A percentile compares a stretch with the other conserved stretches of the same genome.
phyloP scores from a whole-genome alignment of 2,329 filamentous ascomycete genomes.

The Verticillium nonalfalfae region DNA sequence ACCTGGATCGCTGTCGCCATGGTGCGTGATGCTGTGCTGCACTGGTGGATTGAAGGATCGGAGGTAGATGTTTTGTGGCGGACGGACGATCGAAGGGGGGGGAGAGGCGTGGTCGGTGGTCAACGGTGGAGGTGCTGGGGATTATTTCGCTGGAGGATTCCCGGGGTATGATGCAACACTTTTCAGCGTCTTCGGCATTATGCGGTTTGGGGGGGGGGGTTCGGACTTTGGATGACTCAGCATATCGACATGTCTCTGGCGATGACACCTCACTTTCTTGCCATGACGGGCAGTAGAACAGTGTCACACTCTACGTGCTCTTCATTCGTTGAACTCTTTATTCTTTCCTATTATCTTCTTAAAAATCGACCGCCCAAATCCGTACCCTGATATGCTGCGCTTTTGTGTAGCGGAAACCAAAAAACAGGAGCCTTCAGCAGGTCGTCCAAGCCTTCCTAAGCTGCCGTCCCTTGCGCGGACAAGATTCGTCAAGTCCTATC shows the following conservation, averaged over 20 bases:
- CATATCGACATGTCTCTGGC: neutral
- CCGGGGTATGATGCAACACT: conserved; percentile 11
- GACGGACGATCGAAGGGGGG: neutral
- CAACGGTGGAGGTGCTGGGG: neutral
- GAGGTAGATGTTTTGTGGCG: neutral
- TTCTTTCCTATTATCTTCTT: too few species aligned
- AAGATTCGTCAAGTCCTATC: too few species aligned
- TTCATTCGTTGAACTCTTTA: too few species aligned
- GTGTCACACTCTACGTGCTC: too few species aligned
- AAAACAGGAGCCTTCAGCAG: too few species aligned
- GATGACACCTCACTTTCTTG: neutral
- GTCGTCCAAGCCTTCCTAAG: too few species aligned
- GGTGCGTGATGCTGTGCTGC: neutral
- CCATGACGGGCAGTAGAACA: neutral
- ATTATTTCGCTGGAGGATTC: conserved; percentile 6
- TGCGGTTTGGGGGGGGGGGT: neutral
- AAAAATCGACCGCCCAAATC: too few species aligned
- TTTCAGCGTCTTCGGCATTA: conserved; percentile 18
- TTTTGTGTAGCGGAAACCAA: too few species aligned
- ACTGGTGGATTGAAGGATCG: too few species aligned
- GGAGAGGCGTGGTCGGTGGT: neutral
- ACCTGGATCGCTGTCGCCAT: conserved; percentile 18
- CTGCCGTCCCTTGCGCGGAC: too few species aligned
- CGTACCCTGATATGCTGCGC: too few species aligned
- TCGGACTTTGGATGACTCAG: neutral